A percentile compares a stretch with the other conserved stretches of the same genome.
These are phyloP conservation scores for Geotrichum aggregatum DNA, from an alignment of 1,139 yeast species.

Conservation along the genomic window DNA sequence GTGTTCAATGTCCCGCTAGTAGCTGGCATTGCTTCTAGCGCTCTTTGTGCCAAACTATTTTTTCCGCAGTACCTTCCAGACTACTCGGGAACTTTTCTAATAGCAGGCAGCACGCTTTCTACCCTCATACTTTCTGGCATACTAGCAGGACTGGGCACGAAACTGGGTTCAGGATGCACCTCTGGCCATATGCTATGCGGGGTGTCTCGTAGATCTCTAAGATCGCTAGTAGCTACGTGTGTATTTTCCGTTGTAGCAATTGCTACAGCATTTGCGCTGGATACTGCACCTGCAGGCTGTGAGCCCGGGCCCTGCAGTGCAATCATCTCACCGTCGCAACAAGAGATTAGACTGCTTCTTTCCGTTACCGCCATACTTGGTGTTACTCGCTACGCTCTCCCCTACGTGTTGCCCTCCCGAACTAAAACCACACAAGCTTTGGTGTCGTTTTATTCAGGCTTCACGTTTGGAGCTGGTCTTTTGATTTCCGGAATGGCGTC, in stretches of 20 bases:
- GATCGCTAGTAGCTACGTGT: slow-evolving; percentile 45
- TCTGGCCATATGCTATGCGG: slow-evolving; percentile 52
- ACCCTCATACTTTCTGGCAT: slow-evolving; percentile 36
- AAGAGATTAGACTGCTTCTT: slow-evolving; percentile 21
- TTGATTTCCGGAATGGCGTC: slow-evolving; percentile 46
- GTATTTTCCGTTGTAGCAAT: slow-evolving; percentile 40
- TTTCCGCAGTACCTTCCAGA: slow-evolving; percentile 36
- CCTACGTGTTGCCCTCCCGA: slow-evolving; percentile 14
- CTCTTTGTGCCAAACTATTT: slow-evolving; percentile 25
- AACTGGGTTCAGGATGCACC: slow-evolving; percentile 48
- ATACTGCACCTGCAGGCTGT: slow-evolving; percentile 28
- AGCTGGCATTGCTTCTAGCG: slow-evolving; percentile 37
- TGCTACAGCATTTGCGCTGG: slow-evolving; percentile 24
- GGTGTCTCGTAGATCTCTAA: slow-evolving; percentile 41
- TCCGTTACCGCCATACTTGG: slow-evolving; percentile 20
- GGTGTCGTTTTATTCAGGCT: slow-evolving; percentile 40
- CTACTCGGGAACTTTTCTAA: slow-evolving; percentile 26
- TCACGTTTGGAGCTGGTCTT: slow-evolving; percentile 46
- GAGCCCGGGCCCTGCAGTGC: slow-evolving; percentile 24
- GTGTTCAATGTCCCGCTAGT: slow-evolving; percentile 31
- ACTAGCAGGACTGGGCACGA: slow-evolving; percentile 46
- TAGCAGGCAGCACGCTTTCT: slow-evolving; percentile 9
- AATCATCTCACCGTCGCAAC: slow-evolving; percentile 22
- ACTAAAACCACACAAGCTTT: slow-evolving; percentile 26
- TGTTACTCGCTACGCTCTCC: slow-evolving; percentile 22